Evolutionary conservation across 1,139 yeast genomes (phyloP), one percentile per base, ranked within the genome.

Genomic region (Groenewaldozyma auringiensis): DNA sequence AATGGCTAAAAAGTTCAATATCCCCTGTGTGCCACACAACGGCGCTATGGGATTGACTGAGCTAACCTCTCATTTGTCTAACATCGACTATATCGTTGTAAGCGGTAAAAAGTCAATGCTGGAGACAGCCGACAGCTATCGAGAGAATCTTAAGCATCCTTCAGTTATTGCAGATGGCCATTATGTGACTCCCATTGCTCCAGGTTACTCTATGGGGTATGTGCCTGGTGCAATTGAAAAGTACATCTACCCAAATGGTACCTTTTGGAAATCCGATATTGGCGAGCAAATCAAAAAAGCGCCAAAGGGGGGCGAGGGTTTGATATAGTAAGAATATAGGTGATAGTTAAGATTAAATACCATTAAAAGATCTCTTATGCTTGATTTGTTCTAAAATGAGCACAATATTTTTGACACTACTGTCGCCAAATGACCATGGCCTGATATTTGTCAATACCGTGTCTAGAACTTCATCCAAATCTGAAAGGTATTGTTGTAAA

Each of bases 21-120:
- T 64, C 17, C 67, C 65, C 9, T 58, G 62, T 41, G 64, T 63
- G 18, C 68, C 68, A 20, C 68, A 64, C 46, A 60, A 60, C 47
- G 68, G 68, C 21, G 68, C 65, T 21, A 59, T 64, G 59, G 68
- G 68, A 4, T 55, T 64, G 36, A 60, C 68, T 1, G 68, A 64
- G 48, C 51, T 62, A 21, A 64, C 68, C 2, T 56, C 62, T n/a
- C 68, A 64, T 48, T 51, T 64, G 35, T 52, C 60, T 38, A 60
- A 59, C 18, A 64, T 64, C 25, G 67, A 64, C 46, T 64, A 64
- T 49, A 51, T 63, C 34, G 53, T 60, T 27, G 57, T 64, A 17
- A 54, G 61, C 37, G 68, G 64, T 4, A 41, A 47, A 37, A 55
- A 56, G 39, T 56, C 62, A 4, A 54, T 59, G 54, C 47, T 59